Evolutionary conservation across 805 yeast species (phyloP).

Genomic region (Saccharomycopsis malanga): DNA sequence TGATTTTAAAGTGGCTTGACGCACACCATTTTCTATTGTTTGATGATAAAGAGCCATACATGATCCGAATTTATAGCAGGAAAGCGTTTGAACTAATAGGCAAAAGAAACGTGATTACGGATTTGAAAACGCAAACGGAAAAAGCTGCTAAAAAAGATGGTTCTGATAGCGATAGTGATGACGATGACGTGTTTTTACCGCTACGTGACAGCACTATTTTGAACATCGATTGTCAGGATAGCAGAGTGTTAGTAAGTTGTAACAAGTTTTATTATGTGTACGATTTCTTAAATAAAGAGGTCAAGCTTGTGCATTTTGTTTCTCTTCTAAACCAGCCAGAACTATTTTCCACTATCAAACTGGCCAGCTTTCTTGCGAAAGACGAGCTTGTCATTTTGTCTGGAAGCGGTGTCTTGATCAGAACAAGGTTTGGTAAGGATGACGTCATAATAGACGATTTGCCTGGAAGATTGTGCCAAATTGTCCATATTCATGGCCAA

Average conservation of each 20-base stretch:
- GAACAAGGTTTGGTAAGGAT: too few species aligned
- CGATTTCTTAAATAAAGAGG: constrained; percentile 1
- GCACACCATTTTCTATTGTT: constrained; percentile 8
- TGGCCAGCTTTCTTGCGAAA: constrained; percentile 4
- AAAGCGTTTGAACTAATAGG: constrained; percentile 4
- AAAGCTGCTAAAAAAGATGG: not conserved
- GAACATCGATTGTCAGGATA: constrained; percentile 5
- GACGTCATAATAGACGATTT: too few species aligned
- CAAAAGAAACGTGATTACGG: constrained; percentile 15
- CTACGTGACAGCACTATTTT: constrained; percentile 19
- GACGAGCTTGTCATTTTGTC: constrained; percentile 10
- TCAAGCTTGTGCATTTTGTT: not conserved
- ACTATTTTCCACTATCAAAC: constrained; percentile 4
- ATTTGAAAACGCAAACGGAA: constrained; percentile 10
- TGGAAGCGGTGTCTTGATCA: constrained; percentile 4
- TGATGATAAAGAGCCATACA: constrained; percentile 14
- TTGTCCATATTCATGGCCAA: too few species aligned
- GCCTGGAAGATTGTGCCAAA: too few species aligned
- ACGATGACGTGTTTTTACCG: constrained; percentile 18
- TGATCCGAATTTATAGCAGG: constrained; percentile 9
- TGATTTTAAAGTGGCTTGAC: constrained; percentile 10
- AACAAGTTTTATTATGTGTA: constrained; percentile 18
- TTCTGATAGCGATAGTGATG: constrained; percentile 13
- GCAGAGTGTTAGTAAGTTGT: constrained; percentile 11
- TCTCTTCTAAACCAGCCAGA: constrained; percentile 5